Percentiles rank a stretch among this genome's conserved stretches.
phyloP scores from a whole-genome alignment of 179 eudicot genomes.

The Carnegiea gigantea region DNA sequence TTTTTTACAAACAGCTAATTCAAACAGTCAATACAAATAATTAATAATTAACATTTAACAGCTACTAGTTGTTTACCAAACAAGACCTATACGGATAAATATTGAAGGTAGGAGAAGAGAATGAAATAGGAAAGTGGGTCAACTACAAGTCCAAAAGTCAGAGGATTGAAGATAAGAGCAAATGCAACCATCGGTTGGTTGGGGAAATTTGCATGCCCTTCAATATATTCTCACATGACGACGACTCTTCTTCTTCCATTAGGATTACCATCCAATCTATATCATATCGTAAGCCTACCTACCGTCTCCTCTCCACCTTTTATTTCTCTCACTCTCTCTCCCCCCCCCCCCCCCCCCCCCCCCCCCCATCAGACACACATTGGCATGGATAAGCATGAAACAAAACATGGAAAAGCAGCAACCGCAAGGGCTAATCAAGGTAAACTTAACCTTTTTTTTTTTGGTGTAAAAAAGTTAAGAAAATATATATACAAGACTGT shows the following conservation, averaged over 20 bases:
- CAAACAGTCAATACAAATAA: too few relatives aligned
- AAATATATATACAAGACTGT: too few relatives aligned
- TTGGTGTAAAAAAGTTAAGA: not conserved
- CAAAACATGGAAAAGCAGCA: not conserved
- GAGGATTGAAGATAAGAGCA: not conserved
- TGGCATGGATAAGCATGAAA: not conserved
- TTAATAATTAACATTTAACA: too few relatives aligned
- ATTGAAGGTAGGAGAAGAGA: too few relatives aligned
- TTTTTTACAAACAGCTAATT: too few relatives aligned
- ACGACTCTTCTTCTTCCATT: not conserved
- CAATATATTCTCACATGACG: not conserved
- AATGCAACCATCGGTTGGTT: not conserved
- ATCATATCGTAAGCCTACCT: not conserved
- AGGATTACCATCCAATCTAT: not conserved
- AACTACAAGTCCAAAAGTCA: constrained; percentile 7
- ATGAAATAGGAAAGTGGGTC: not conserved
- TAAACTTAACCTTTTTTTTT: not conserved
- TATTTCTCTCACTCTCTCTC: not conserved
- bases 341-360: not conserved
- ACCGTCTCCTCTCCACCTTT: not conserved
- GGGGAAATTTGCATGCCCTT: not conserved
- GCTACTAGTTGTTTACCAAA: too few relatives aligned
- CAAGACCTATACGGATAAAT: too few relatives aligned
- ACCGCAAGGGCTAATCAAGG: not conserved
- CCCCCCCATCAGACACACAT: not conserved